Percentiles rank a stretch among this genome's conserved stretches.
These are phyloP conservation scores for Podospora pseudoanserina DNA, from an alignment of 495 filamentous ascomycete genomes.

Conservation along the genomic window DNA sequence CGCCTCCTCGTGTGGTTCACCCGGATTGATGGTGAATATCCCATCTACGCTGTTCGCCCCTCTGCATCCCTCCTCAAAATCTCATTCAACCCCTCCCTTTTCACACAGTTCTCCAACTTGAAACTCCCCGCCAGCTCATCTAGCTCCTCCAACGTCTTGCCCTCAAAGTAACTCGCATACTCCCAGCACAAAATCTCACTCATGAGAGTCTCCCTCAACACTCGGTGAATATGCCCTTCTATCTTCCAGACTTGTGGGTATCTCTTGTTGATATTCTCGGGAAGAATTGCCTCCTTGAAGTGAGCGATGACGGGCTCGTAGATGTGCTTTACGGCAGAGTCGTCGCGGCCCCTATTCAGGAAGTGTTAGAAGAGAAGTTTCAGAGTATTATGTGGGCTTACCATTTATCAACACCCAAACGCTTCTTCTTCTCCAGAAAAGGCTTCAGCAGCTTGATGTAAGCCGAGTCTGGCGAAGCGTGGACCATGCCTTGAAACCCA, in stretches of 20 bases:
- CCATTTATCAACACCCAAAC: constrained; percentile 50
- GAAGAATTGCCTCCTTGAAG: constrained; percentile 26
- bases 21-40: no score
- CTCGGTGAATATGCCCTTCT: constrained; percentile 52
- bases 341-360: constrained; percentile 42
- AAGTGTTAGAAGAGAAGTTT: neutral
- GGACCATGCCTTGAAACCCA: constrained; percentile 61
- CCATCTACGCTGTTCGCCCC: no score
- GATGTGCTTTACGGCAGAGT: constrained; percentile 26
- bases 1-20: no score
- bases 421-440: constrained; percentile 55
- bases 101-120: constrained; percentile 54
- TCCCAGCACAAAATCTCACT: constrained; percentile 52
- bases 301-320: constrained; percentile 31
- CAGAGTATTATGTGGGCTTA: neutral
- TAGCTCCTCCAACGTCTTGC: constrained; percentile 51
- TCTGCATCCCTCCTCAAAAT: constrained; percentile 37
- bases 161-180: constrained; percentile 55
- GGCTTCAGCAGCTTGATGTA: constrained; percentile 51
- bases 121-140: constrained; percentile 57
- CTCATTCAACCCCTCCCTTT: constrained; percentile 54
- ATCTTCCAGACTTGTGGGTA: constrained; percentile 57
- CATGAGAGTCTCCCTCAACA: constrained; percentile 52
- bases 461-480: constrained; percentile 43
- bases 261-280: constrained; percentile 33